Evolutionary conservation across 1,284 basidiomycete genomes (phyloP).

Genomic region (Butyriboletus appendiculatus): DNA sequence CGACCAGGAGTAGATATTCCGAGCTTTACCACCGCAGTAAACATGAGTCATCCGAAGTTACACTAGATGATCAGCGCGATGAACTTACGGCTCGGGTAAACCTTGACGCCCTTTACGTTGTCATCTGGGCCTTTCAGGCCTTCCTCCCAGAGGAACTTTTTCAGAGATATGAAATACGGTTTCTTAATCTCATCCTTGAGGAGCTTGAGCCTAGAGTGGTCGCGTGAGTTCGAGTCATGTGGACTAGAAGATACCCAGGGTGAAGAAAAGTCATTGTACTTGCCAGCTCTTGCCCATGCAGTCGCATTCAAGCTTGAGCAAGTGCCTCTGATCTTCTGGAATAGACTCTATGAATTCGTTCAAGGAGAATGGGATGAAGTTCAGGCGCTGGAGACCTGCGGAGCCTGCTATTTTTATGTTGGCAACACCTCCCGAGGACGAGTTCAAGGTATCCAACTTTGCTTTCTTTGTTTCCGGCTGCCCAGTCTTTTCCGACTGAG

Average conservation of each 20-base stretch:
- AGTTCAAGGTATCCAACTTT: conserved; percentile 32
- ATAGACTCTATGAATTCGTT: conserved; percentile 55
- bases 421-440: conserved; percentile 18
- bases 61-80: not conserved
- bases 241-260: not conserved
- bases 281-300: conserved; percentile 76
- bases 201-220: conserved; percentile 59
- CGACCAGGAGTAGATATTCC: conserved; percentile 82
- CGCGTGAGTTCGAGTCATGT: conserved; percentile 2
- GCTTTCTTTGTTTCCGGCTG: conserved; percentile 43
- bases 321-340: conserved; percentile 54
- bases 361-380: conserved; percentile 70
- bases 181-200: conserved; percentile 73
- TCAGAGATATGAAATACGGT: conserved; percentile 72
- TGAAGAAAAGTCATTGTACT: conserved; percentile 23
- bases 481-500: conserved; percentile 35
- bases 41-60: conserved; percentile 2
- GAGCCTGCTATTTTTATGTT: conserved; percentile 17
- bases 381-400: conserved; percentile 47
- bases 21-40: conserved; percentile 42
- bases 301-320: conserved; percentile 69
- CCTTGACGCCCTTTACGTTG: conserved; percentile 43
- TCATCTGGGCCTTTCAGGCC: conserved; percentile 61
- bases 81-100: conserved; percentile 66
- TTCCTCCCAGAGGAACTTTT: conserved; percentile 67